These are phyloP conservation scores for Euphrasia confusa DNA, from an alignment of 257 asterid species.

Conservation along the genomic window DNA sequence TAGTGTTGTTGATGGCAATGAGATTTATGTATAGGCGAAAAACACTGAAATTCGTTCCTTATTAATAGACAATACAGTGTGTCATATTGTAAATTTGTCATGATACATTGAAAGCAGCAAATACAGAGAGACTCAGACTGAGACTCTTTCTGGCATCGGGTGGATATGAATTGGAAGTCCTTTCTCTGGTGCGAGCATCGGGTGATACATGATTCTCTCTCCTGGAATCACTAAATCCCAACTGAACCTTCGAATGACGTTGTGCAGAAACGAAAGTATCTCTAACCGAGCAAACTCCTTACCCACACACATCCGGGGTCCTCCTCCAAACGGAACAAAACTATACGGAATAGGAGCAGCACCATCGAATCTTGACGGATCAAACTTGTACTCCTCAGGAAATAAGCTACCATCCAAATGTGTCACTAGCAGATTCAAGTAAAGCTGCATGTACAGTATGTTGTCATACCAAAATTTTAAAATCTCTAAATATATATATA, in stretches of 20 bases:
- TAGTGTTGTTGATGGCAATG: too few species aligned
- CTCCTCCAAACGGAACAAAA: conserved; percentile 55
- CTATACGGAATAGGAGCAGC: conserved; percentile 24
- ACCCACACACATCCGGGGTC: conserved; percentile 50
- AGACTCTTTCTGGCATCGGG: background rate
- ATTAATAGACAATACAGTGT: too few species aligned
- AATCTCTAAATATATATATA: too few species aligned
- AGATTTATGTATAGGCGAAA: too few species aligned
- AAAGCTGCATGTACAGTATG: too few species aligned
- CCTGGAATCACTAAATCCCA: conserved; percentile 34
- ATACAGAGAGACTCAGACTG: background rate
- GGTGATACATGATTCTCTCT: conserved; percentile 36
- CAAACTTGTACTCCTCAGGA: conserved; percentile 27
- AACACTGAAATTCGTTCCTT: too few species aligned
- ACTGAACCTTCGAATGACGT: conserved; percentile 28
- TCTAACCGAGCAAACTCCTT: conserved; percentile 45
- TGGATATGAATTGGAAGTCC: conserved; percentile 39
- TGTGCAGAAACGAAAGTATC: conserved; percentile 39
- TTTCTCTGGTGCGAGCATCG: conserved; percentile 30
- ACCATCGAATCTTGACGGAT: conserved; percentile 44
- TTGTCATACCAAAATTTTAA: too few species aligned
- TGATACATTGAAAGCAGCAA: background rate
- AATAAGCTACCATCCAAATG: conserved; percentile 36
- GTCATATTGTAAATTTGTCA: too few species aligned
- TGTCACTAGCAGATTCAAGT: conserved; percentile 37